phyloP scores from a whole-genome alignment of 768 basidiomycete species.

The Tremella yokohamensis region DNA sequence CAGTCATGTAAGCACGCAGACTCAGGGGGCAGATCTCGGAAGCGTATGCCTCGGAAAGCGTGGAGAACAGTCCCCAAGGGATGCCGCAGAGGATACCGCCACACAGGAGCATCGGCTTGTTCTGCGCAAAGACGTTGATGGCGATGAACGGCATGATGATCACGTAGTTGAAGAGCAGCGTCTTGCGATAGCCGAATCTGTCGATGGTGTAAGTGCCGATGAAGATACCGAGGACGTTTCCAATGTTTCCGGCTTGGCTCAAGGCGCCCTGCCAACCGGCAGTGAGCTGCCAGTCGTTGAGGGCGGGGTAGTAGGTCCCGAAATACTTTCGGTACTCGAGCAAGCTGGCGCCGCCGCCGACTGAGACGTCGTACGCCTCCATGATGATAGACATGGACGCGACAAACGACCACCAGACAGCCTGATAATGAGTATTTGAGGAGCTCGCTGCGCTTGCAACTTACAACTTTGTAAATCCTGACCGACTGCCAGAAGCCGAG shows the following conservation, averaged over 20 bases:
- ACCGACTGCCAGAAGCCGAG: neutral
- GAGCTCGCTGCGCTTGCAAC: too few relatives aligned
- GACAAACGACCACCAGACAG: slow-evolving; percentile 29
- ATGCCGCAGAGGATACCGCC: slow-evolving; percentile 37
- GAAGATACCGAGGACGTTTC: slow-evolving; percentile 47
- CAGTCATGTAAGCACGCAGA: slow-evolving; percentile 40
- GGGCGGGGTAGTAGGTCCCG: slow-evolving; percentile 12
- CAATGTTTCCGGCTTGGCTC: slow-evolving; percentile 43
- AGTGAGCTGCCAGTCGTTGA: slow-evolving; percentile 39
- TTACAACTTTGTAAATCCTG: slow-evolving; percentile 9
- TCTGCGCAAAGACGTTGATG: slow-evolving; percentile 26
- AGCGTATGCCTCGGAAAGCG: slow-evolving; percentile 43
- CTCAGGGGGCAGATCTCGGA: slow-evolving; percentile 37
- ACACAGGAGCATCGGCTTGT: slow-evolving; percentile 16
- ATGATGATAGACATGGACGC: slow-evolving; percentile 28
- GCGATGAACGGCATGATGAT: slow-evolving; percentile 29
- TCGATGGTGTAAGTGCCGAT: slow-evolving; percentile 47
- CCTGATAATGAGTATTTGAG: slow-evolving; percentile 6
- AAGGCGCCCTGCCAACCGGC: slow-evolving; percentile 51
- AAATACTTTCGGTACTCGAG: slow-evolving; percentile 18
- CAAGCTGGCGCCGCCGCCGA: slow-evolving; percentile 21
- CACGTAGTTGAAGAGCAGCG: slow-evolving; percentile 38
- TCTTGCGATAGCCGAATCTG: slow-evolving; percentile 45
- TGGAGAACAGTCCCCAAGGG: slow-evolving; percentile 35
- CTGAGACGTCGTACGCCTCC: slow-evolving; percentile 28